These are phyloP conservation scores for Corynascus novoguineensis DNA, from an alignment of 495 filamentous ascomycete species.

Conservation along the genomic window DNA sequence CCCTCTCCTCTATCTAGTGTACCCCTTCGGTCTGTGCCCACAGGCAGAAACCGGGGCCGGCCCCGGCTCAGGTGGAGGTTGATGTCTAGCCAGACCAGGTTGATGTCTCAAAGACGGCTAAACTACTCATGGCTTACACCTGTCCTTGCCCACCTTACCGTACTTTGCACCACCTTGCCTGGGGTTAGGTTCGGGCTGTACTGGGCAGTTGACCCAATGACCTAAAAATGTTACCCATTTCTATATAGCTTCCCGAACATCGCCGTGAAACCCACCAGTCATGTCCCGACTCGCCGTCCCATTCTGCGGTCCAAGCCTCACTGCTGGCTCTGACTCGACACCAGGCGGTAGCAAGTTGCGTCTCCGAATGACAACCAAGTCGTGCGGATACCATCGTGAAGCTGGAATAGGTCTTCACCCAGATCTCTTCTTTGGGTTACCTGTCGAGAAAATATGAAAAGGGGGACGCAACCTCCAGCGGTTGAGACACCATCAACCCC, in stretches of 20 bases:
- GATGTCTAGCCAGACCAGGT: not conserved
- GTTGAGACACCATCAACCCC: not conserved
- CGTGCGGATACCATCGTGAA: conserved; percentile 11
- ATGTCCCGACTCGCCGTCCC: not conserved
- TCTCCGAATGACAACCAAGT: conserved; percentile 18
- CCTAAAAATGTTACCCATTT: conserved; percentile 22
- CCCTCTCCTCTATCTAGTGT: no score
- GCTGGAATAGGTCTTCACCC: conserved; percentile 7
- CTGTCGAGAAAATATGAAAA: conserved; percentile 24
- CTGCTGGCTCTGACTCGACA: not conserved
- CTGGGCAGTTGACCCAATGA: no score
- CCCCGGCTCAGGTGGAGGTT: conserved; percentile 1
- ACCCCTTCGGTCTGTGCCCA: conserved; percentile 13
- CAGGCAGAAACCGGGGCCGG: conserved; percentile 17
- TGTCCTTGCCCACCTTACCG: not conserved
- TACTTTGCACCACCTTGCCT: not conserved
- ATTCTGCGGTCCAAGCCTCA: conserved; percentile 4
- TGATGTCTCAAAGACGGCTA: not conserved
- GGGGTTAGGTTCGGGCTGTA: not conserved
- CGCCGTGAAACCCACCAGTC: conserved; percentile 4
- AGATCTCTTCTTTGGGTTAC: not conserved
- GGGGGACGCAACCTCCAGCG: conserved; percentile 13
- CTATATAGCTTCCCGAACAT: conserved; percentile 32
- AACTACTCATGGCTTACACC: not conserved
- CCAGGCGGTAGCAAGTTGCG: conserved; percentile 3